phyloP scores from a whole-genome alignment of 2,329 filamentous ascomycete genomes.

The Aureobasidium sp. region DNA sequence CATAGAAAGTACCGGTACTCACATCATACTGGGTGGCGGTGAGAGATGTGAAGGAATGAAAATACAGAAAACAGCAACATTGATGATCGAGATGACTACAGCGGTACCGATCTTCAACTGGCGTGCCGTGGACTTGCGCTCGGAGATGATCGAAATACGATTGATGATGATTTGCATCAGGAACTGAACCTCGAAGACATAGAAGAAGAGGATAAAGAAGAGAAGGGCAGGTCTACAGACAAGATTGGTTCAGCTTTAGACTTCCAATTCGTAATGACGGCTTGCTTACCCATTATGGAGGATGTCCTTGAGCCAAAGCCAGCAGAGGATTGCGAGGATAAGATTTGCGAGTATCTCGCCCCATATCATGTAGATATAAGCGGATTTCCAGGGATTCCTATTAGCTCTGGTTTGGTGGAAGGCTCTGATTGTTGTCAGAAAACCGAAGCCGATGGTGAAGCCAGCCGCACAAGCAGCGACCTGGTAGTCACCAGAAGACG shows the following conservation, averaged over 20 bases:
- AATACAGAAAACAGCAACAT: slow-evolving; percentile 30
- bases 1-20: no score
- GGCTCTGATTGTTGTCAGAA: slow-evolving; percentile 46
- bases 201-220: slow-evolving; percentile 29
- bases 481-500: slow-evolving; percentile 22
- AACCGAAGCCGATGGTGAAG: slow-evolving; percentile 47
- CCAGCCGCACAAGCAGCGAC: slow-evolving; percentile 29
- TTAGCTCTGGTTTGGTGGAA: slow-evolving; percentile 36
- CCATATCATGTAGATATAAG: slow-evolving; percentile 53
- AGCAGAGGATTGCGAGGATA: slow-evolving; percentile 47
- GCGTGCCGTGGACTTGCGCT: slow-evolving; percentile 27
- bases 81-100: slow-evolving; percentile 42
- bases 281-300: slow-evolving; percentile 8
- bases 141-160: slow-evolving; percentile 30
- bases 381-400: slow-evolving; percentile 12
- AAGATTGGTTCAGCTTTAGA: not conserved
- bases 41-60: not conserved
- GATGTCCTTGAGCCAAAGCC: slow-evolving; percentile 21
- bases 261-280: not conserved
- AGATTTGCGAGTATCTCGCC: slow-evolving; percentile 49
- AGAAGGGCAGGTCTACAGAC: slow-evolving; percentile 26
- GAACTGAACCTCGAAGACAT: slow-evolving; percentile 24
- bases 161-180: slow-evolving; percentile 46
- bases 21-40: no score
- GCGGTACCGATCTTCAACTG: slow-evolving; percentile 42